A percentile compares a stretch with the other conserved stretches of the same genome.
Evolutionary conservation across 2,329 filamentous ascomycete species (phyloP).

Genomic region (Alternaria consortialis): DNA sequence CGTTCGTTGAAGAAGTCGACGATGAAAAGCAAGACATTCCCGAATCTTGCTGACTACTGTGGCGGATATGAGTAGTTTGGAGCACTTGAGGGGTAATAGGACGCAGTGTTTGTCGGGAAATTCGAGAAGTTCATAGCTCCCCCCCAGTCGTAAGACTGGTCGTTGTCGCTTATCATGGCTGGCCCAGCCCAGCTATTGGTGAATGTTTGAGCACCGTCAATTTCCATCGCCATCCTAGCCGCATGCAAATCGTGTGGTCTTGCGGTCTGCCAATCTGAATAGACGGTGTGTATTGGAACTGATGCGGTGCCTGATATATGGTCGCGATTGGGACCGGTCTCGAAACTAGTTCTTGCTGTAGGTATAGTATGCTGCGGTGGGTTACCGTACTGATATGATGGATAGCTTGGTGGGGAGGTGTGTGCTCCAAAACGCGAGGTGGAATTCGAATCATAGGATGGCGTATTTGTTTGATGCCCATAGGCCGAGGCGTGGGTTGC

Average conservation of each 20-base stretch:
- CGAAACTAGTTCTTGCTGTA: neutral
- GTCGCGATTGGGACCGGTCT: neutral
- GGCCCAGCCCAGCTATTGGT: neutral
- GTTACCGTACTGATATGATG: neutral
- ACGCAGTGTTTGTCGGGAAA: neutral
- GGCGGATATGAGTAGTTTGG: neutral
- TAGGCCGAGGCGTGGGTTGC: neutral
- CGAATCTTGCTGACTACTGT: neutral
- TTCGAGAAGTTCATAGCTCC: neutral
- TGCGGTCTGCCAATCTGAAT: neutral
- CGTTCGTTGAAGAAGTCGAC: accelerated
- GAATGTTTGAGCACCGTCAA: constrained; percentile 4
- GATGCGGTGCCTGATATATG: neutral
- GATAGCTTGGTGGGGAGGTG: neutral
- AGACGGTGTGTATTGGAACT: neutral
- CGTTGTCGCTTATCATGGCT: constrained; percentile 5
- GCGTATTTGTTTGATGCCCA: neutral
- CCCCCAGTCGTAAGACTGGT: neutral
- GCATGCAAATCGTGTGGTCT: constrained; percentile 2
- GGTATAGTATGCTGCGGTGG: neutral
- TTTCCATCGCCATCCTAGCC: constrained; percentile 7
- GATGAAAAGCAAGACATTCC: neutral
- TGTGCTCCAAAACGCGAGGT: neutral
- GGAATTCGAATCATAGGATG: neutral
- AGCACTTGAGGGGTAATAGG: neutral